Evolutionary conservation across 257 asterid genomes (phyloP), one percentile per base, ranked within the genome.

Genomic region (Phtheirospermum japonicum): DNA sequence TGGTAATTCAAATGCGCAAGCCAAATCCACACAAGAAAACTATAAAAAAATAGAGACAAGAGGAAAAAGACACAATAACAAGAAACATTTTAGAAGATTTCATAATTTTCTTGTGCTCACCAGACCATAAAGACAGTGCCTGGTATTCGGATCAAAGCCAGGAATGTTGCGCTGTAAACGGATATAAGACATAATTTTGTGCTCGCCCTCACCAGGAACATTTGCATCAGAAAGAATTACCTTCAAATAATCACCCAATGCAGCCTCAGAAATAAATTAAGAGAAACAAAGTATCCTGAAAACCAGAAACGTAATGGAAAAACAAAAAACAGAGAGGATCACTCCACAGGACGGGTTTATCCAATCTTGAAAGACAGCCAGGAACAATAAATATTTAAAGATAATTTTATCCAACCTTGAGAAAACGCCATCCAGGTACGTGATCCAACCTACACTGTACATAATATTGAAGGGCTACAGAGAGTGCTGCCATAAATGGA

Each of bases 151-250:
- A 79, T 89, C 79, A 76, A 83, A 93, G 28, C 97, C 97, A 72
- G 92, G 86, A 85, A 93, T 79, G 68, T 85, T 87, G 53, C 97
- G 95, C 34, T 93, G 99, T 58, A 78, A 79, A 53, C 97, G 96
- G 59, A 93, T 89, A 77, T 85, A 89, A 69, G 97, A 83, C 97
- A 92, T 89, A 62, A 92, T 75, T 70, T 92, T 92, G 87, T 92
- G 99, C 82, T 92, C 99, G 36, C 97, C 97, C 84, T 92, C 99
- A 13, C 99, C 97, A 76, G 99, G 96, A 76, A 89, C 96, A 73
- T 89, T 92, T 65, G 99, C 82, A 78, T 89, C 99, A 61, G 99
- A 92, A 54, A 92, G 94, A 69, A 89, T 83, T 75, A 92, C 97
- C 99, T 92, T 82, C 81, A 79, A 78, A 79, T 67, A 76, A 84